Percentiles rank a stretch among this genome's conserved stretches.
Conservation (phyloP, 2,329 filamentous ascomycete genomes). For the Remersonia thermophila region DNA sequence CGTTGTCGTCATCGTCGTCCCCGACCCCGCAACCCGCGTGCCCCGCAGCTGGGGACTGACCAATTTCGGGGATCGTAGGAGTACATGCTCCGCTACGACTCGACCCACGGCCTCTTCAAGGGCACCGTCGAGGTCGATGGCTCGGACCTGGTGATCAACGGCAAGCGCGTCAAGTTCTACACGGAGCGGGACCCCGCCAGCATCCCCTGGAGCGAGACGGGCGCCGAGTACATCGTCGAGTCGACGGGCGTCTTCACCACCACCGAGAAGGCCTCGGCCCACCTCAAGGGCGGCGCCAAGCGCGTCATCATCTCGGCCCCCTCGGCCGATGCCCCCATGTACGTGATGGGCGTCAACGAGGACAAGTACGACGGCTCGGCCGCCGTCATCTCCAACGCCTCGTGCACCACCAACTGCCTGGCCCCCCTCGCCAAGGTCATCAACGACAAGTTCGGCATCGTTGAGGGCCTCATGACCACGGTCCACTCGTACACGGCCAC, state of each 20-base stretch:
- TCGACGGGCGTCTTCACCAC: constrained; percentile 99
- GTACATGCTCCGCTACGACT: constrained; percentile 99
- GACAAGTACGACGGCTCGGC: constrained; percentile 82
- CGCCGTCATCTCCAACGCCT: constrained; percentile 96
- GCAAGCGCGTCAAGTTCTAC: constrained; percentile 94
- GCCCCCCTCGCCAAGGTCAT: constrained; percentile 98
- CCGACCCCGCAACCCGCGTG: too few relatives aligned
- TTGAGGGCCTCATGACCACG: constrained; percentile 99
- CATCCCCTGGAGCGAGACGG: constrained; percentile 84
- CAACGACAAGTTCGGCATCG: constrained; percentile 93
- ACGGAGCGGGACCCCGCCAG: constrained; percentile 74
- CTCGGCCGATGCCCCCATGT: constrained; percentile 96
- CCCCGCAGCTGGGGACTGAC: constrained; percentile 20
- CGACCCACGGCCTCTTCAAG: constrained; percentile 93
- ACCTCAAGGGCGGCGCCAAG: constrained; percentile 95
- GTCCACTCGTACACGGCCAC: constrained; percentile 99
- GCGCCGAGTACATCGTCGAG: constrained; percentile 91
- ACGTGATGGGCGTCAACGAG: constrained; percentile 99
- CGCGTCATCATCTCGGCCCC: constrained; percentile 91
- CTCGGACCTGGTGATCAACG: constrained; percentile 74
- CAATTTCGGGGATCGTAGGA: constrained; percentile 41
- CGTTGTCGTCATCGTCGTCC: background rate
- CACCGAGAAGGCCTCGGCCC: constrained; percentile 84
- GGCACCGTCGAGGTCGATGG: constrained; percentile 64
- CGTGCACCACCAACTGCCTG: constrained; percentile 99